Evolutionary conservation across 805 yeast species (phyloP), one percentile per base, ranked within the genome.

Genomic region (Suhomyces vadensis): DNA sequence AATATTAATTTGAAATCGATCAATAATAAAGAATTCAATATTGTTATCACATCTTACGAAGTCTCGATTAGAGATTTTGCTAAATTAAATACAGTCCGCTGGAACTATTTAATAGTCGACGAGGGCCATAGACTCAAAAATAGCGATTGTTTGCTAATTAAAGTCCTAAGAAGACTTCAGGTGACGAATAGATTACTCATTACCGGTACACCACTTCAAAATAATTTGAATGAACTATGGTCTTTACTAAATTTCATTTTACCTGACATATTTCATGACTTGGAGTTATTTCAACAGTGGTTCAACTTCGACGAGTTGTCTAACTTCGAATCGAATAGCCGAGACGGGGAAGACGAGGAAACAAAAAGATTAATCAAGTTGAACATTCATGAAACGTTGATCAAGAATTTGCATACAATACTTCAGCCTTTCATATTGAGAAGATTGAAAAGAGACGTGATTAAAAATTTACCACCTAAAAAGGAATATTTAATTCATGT

Each of bases 141-240:
- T 60, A 76, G 83, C 50, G 81, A 91, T 54, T 87, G 96, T 63
- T 70, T 81, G 52, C 71, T 92, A 48, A 83, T 92, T 41, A 75
- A 75, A 42, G 82, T 82, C 48, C 73, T 92, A 52, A 91, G 88
- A 56, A 75, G 74, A 50, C 73, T 88, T 29, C 69, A 77, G 11
- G 82, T 85, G 0, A 72, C 80, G 1, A 92, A 92, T 58, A 71
- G 97, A 49, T 69, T 92, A 37, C 68, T 92, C 21, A 67, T 92
- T 10, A 92, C 99, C 0, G 99, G 99, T n/a, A 92, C 99, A 0
- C 98, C 99, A 0, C 70, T 92, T 41, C 99, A 92, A 62, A 92
- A 92, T 61, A 92, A 91, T 57, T 69, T 92, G 45, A 78, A 85
- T 42, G 98, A 94, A 64, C 67, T 94, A 29, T 92, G 98, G 98